A percentile compares a stretch with the other conserved stretches of the same genome.
Conservation (phyloP, 768 basidiomycete genomes). For the Cyathus striatus region DNA sequence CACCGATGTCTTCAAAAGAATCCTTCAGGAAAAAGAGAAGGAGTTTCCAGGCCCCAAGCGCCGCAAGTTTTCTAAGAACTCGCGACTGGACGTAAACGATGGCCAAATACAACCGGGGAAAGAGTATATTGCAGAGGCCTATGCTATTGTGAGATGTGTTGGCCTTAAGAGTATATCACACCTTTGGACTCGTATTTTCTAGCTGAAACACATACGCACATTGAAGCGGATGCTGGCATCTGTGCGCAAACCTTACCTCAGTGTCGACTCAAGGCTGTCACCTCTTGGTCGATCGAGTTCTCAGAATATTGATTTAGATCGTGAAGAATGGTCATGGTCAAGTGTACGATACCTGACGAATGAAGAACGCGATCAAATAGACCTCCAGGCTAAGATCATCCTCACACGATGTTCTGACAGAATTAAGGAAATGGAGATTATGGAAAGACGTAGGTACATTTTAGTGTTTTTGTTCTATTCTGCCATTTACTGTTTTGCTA, state of each 20-base stretch:
- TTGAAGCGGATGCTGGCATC: conserved; percentile 67
- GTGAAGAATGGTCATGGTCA: conserved; percentile 47
- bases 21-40: conserved; percentile 42
- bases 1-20: conserved; percentile 56
- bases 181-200: neutral
- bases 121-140: conserved; percentile 71
- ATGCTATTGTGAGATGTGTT: conserved; percentile 47
- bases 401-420: conserved; percentile 82
- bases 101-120: conserved; percentile 43
- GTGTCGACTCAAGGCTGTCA: conserved; percentile 57
- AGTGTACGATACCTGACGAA: conserved; percentile 73
- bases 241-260: conserved; percentile 86
- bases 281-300: conserved; percentile 46
- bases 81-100: conserved; percentile 28
- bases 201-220: conserved; percentile 73
- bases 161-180: neutral
- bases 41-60: conserved; percentile 41
- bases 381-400: conserved; percentile 85
- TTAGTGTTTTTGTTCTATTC: conserved; percentile 10
- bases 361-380: conserved; percentile 93
- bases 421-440: conserved; percentile 80
- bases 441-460: conserved; percentile 76
- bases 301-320: conserved; percentile 51
- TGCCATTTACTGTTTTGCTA: conserved; percentile 7
- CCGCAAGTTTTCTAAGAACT: conserved; percentile 34